A percentile compares a stretch with the other conserved stretches of the same genome.
phyloP scores from a whole-genome alignment of 1,284 basidiomycete genomes.

The Sanguinoderma infundibulare region DNA sequence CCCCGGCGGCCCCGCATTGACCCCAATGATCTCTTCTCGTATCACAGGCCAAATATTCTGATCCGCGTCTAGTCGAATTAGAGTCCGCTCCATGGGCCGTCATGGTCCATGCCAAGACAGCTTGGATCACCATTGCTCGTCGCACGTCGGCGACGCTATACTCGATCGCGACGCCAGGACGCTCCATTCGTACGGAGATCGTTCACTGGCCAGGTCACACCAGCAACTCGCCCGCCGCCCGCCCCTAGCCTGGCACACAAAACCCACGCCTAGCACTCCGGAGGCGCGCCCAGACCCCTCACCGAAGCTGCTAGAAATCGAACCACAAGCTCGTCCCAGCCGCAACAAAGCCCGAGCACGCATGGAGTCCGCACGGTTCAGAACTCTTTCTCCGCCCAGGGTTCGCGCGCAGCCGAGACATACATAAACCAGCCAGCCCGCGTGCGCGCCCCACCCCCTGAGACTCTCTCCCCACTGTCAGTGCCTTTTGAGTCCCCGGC shows the following conservation, averaged over 20 bases:
- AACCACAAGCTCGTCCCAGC: background rate
- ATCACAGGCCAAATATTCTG: no score
- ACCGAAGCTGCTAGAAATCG: background rate
- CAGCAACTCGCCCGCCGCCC: no score
- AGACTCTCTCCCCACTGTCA: conserved; percentile 1
- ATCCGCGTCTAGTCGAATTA: no score
- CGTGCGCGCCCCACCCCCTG: background rate
- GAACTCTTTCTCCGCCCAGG: background rate
- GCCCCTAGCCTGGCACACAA: no score
- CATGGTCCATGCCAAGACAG: no score
- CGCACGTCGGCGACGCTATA: no score
- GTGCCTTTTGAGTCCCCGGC: conserved; percentile 9
- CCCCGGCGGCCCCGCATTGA: no score
- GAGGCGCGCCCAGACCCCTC: background rate
- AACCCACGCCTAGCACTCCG: background rate
- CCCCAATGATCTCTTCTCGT: background rate
- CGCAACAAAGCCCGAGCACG: conserved; percentile 8
- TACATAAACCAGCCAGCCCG: conserved; percentile 5
- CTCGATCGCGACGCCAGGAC: no score
- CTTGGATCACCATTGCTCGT: no score
- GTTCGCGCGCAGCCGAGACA: conserved; percentile 1
- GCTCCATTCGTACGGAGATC: no score
- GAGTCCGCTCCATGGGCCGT: no score
- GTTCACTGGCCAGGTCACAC: no score
- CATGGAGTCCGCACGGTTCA: conserved; percentile 7